These are phyloP conservation scores for Botrytis fabae DNA, from an alignment of 2,329 filamentous ascomycete species.

Conservation along the genomic window DNA sequence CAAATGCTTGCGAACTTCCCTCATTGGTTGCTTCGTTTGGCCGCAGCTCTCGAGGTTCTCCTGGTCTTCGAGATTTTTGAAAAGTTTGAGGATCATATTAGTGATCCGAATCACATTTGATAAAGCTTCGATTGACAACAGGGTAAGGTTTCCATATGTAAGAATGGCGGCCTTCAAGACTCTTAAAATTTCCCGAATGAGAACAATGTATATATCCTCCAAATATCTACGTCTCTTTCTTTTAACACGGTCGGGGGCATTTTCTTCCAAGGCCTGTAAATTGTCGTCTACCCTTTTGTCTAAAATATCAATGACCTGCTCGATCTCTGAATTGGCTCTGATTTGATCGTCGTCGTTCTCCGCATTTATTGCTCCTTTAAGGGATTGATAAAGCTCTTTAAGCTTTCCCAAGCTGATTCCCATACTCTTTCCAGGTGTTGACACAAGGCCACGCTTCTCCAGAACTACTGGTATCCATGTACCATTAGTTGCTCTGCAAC, in stretches of 20 bases:
- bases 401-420: background rate
- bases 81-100: background rate
- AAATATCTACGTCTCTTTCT: background rate
- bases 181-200: background rate
- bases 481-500: background rate
- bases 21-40: constrained; percentile 1
- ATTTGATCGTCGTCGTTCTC: background rate
- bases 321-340: background rate
- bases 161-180: background rate
- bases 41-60: background rate
- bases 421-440: background rate
- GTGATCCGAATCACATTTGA: background rate
- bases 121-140: background rate
- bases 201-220: background rate
- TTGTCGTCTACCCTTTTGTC: background rate
- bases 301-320: background rate
- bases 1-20: background rate
- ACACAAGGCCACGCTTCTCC: background rate
- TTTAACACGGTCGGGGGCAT: background rate
- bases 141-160: background rate
- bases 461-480: background rate
- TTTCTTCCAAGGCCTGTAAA: background rate
- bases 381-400: background rate
- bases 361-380: background rate
- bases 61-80: background rate